Conservation (phyloP, 495 filamentous ascomycete genomes). For the Aspergillus heteromorphus region DNA sequence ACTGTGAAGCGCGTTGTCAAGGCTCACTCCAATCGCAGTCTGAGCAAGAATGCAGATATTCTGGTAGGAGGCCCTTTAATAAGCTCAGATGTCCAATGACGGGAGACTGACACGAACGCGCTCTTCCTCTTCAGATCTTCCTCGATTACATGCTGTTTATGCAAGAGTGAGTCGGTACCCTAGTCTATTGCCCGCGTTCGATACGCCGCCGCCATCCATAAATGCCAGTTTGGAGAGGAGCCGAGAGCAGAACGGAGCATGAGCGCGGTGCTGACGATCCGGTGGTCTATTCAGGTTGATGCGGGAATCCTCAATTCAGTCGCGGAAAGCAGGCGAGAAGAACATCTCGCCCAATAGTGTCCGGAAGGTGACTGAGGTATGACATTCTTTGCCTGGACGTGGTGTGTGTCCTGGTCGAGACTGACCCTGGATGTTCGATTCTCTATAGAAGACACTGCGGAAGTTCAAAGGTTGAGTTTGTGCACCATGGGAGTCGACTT, state of each 20-base stretch:
- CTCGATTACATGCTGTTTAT: conserved; percentile 88
- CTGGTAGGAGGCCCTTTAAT: conserved; percentile 52
- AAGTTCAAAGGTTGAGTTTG: conserved; percentile 67
- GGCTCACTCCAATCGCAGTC: conserved; percentile 71
- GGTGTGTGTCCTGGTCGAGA: neutral
- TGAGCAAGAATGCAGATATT: conserved; percentile 85
- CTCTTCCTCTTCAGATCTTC: conserved; percentile 58
- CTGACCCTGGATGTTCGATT: conserved; percentile 8
- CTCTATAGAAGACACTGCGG: conserved; percentile 56
- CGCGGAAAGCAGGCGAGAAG: conserved; percentile 67
- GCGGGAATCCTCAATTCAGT: conserved; percentile 74
- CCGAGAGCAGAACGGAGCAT: neutral
- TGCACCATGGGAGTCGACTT: neutral
- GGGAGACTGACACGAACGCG: conserved; percentile 1
- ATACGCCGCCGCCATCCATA: neutral
- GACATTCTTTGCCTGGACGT: conserved; percentile 13
- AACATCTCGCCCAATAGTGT: conserved; percentile 68
- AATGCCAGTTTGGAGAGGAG: neutral
- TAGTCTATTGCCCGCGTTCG: neutral
- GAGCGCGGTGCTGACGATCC: conserved; percentile 3
- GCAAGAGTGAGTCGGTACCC: conserved; percentile 58
- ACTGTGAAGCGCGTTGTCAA: conserved; percentile 86
- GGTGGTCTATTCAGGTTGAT: conserved; percentile 54
- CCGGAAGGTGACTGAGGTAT: conserved; percentile 70
- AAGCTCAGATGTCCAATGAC: neutral